A percentile compares a stretch with the other conserved stretches of the same genome.
These are phyloP conservation scores for Pythium coloratum DNA, from an alignment of 352 stramenopile genomes.

Conservation along the genomic window DNA sequence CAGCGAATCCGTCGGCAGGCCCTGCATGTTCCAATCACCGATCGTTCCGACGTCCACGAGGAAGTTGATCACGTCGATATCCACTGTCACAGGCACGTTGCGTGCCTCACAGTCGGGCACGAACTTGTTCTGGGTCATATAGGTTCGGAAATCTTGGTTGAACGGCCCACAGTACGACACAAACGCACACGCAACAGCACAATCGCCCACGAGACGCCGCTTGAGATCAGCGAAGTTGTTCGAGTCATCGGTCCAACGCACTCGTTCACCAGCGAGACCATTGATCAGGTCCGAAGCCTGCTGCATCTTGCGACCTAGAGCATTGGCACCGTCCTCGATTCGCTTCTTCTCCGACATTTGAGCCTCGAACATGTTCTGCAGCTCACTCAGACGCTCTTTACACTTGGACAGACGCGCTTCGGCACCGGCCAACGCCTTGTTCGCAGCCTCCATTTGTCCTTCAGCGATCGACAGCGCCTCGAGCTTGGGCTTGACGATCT, in stretches of 20 bases:
- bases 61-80: slow-evolving; percentile 97
- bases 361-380: slow-evolving; percentile 97
- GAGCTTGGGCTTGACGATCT: slow-evolving; percentile 98
- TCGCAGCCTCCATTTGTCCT: slow-evolving; percentile 96
- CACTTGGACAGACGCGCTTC: slow-evolving; percentile 93
- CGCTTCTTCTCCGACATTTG: slow-evolving; percentile 97
- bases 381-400: slow-evolving; percentile 92
- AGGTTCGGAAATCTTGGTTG: slow-evolving; percentile 97
- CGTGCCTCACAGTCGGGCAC: slow-evolving; percentile 91
- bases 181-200: slow-evolving; percentile 96
- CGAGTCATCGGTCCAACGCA: slow-evolving; percentile 97
- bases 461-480: slow-evolving; percentile 96
- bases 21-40: slow-evolving; percentile 98
- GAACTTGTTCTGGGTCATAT: slow-evolving; percentile 97
- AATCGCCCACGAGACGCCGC: slow-evolving; percentile 95
- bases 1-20: slow-evolving; percentile 95
- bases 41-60: slow-evolving; percentile 97
- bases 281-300: slow-evolving; percentile 97
- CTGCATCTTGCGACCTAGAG: slow-evolving; percentile 96
- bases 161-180: slow-evolving; percentile 98
- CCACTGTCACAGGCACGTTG: slow-evolving; percentile 92
- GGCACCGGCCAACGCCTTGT: slow-evolving; percentile 94
- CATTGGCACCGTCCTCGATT: slow-evolving; percentile 96
- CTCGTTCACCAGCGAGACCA: slow-evolving; percentile 94
- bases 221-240: slow-evolving; percentile 98